Conservation (phyloP, 139 green algal genomes). For the Zygnema cylindricum region DNA sequence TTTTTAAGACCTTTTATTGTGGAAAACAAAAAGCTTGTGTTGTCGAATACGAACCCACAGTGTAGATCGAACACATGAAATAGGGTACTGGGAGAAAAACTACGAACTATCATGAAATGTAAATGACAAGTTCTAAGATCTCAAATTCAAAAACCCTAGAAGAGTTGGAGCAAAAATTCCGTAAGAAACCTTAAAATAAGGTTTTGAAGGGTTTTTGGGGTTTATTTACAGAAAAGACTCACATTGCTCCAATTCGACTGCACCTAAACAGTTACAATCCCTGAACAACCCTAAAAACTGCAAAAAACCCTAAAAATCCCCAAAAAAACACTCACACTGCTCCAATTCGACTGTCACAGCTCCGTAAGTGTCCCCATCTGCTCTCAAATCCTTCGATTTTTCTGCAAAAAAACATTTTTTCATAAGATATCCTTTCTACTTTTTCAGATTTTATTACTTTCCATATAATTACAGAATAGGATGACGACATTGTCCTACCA, state of each 20-base stretch:
- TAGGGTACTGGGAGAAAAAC: no score
- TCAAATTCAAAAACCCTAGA: background rate
- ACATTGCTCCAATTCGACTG: background rate
- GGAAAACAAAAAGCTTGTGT: background rate
- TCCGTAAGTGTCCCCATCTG: background rate
- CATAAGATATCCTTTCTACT: background rate
- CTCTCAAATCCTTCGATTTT: background rate
- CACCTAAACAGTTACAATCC: no score
- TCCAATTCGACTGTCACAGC: no score
- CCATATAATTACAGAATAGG: background rate
- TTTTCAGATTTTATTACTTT: background rate
- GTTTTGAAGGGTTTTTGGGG: background rate
- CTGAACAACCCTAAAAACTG: no score
- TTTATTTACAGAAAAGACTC: no score
- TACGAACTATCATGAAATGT: background rate
- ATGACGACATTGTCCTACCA: background rate
- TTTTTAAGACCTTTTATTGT: no score
- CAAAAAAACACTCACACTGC: background rate
- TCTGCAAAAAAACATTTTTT: background rate
- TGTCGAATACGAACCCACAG: background rate
- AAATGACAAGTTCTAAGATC: background rate
- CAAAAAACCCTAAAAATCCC: background rate
- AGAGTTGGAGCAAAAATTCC: background rate
- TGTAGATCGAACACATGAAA: no score
- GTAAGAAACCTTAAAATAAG: background rate